Conservation (phyloP, 2,329 filamentous ascomycete genomes). For the Stemphylium beticola region DNA sequence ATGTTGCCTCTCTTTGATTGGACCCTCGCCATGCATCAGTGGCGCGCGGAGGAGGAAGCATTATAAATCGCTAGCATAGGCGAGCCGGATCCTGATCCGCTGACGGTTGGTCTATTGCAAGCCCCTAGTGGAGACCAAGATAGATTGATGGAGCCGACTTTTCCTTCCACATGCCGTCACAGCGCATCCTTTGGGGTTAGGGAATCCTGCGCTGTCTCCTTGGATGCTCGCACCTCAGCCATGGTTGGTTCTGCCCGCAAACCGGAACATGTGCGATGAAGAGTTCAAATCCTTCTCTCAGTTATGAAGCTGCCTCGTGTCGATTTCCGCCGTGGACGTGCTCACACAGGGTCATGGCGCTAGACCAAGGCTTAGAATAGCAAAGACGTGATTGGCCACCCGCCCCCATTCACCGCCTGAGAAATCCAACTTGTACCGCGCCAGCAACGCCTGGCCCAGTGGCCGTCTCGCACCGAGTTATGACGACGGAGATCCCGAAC, state of each 20-base stretch:
- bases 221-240: neutral
- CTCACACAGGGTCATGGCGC: conserved; percentile 14
- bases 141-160: conserved; percentile 5
- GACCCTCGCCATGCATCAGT: conserved; percentile 5
- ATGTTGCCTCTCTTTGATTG: conserved; percentile 1
- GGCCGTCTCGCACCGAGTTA: conserved; percentile 21
- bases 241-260: conserved; percentile 5
- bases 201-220: neutral
- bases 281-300: neutral
- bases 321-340: conserved; percentile 12
- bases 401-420: conserved; percentile 26
- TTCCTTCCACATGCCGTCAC: conserved; percentile 20
- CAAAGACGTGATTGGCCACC: conserved; percentile 26
- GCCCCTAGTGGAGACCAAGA: conserved; percentile 11
- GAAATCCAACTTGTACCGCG: conserved; percentile 18
- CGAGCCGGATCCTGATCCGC: conserved; percentile 28
- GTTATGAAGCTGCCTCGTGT: conserved; percentile 1
- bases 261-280: neutral
- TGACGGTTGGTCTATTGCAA: conserved; percentile 14
- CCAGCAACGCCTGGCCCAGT: conserved; percentile 24
- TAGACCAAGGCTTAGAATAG: conserved; percentile 33
- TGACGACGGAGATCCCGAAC: conserved; percentile 25
- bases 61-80: conserved; percentile 23
- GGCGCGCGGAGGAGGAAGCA: conserved; percentile 13
- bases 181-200: conserved; percentile 7